Evolutionary conservation across 140 eudicot species (phyloP).

Genomic region (Stevia rebaudiana): DNA sequence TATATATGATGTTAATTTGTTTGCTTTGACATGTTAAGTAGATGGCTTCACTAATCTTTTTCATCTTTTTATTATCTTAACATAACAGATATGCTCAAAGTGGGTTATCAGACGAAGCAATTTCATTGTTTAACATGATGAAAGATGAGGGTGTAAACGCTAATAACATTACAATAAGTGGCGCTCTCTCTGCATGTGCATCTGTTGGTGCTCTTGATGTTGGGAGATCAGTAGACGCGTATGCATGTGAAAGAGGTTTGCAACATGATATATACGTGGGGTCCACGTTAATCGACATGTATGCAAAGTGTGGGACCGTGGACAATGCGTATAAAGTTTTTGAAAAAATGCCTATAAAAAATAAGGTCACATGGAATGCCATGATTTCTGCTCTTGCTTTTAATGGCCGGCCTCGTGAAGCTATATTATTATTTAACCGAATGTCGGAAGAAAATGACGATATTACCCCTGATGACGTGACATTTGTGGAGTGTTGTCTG

Average conservation of each 20-base stretch:
- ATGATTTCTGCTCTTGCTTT: conserved; percentile 80
- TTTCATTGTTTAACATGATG: conserved; percentile 50
- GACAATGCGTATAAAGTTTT: conserved; percentile 51
- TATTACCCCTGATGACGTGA: conserved; percentile 50
- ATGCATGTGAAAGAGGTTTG: conserved; percentile 53
- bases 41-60: background rate
- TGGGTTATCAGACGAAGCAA: conserved; percentile 71
- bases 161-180: conserved; percentile 55
- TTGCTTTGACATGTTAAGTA: background rate
- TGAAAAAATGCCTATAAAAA: conserved; percentile 44
- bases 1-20: background rate
- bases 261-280: conserved; percentile 53
- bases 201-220: conserved; percentile 66
- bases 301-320: conserved; percentile 63
- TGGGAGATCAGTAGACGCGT: conserved; percentile 51
- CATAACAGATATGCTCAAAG: conserved; percentile 65
- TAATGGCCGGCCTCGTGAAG: conserved; percentile 63
- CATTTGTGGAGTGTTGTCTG: conserved; percentile 67
- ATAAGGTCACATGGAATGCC: conserved; percentile 68
- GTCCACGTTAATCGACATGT: conserved; percentile 79
- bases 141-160: conserved; percentile 43
- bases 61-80: background rate
- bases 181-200: conserved; percentile 69
- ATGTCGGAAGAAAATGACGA: conserved; percentile 37
- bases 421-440: conserved; percentile 45